phyloP scores from a whole-genome alignment of 2,329 filamentous ascomycete genomes.

The Fusarium chuoi region DNA sequence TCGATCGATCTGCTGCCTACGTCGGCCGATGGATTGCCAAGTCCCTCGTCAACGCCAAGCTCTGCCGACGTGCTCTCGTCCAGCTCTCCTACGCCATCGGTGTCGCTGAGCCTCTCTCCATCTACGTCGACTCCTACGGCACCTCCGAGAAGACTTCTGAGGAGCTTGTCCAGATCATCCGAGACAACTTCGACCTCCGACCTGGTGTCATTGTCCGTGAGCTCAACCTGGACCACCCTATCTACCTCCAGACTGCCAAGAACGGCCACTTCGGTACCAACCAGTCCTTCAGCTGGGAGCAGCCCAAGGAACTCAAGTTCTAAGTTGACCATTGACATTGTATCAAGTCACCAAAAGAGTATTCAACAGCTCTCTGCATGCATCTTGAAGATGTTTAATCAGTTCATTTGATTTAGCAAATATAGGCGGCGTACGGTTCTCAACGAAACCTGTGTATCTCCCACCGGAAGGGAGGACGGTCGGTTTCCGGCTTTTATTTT shows the following conservation, averaged over 20 bases:
- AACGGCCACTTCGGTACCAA: conserved; percentile 98
- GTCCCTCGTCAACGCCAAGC: conserved; percentile 88
- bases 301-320: conserved; percentile 93
- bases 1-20: conserved; percentile 98
- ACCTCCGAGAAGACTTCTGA: conserved; percentile 90
- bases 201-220: conserved; percentile 99
- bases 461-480: conserved; percentile 47
- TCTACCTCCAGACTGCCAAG: conserved; percentile 99
- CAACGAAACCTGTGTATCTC: conserved; percentile 57
- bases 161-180: conserved; percentile 94
- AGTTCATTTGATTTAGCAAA: conserved; percentile 52
- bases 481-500: conserved; percentile 52
- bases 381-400: conserved; percentile 52
- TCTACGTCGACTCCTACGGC: conserved; percentile 98
- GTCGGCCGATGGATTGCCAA: conserved; percentile 99
- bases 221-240: conserved; percentile 92
- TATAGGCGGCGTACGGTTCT: conserved; percentile 57
- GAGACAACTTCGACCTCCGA: conserved; percentile 95
- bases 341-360: conserved; percentile 44
- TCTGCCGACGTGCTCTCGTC: conserved; percentile 92
- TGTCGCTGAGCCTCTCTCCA: conserved; percentile 95
- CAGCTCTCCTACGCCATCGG: conserved; percentile 99
- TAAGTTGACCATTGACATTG: conserved; percentile 62
- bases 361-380: conserved; percentile 55
- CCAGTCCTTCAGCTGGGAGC: conserved; percentile 98